phyloP scores from a whole-genome alignment of 2,329 filamentous ascomycete species.

The Aspergillus hortae region DNA sequence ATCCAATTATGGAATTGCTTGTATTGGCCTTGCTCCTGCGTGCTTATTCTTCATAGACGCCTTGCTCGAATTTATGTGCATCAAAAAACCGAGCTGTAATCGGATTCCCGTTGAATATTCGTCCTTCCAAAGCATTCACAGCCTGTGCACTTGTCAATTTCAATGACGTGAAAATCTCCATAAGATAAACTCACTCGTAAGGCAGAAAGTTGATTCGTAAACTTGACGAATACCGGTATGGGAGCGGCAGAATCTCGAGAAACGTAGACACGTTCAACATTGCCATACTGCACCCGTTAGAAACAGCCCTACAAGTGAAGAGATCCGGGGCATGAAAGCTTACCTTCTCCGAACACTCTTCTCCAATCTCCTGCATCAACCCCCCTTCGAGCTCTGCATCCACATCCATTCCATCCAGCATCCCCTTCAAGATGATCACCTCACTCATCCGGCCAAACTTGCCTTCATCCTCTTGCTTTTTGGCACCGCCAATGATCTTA shows the following conservation, averaged over 20 bases:
- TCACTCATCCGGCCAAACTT: conserved; percentile 72
- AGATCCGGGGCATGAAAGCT: conserved; percentile 8
- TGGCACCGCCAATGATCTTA: conserved; percentile 76
- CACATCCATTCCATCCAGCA: conserved; percentile 82
- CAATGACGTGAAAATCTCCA: background rate
- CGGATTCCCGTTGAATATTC: conserved; percentile 81
- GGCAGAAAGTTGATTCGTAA: conserved; percentile 79
- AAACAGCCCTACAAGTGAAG: background rate
- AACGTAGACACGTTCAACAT: conserved; percentile 75
- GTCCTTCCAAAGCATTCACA: conserved; percentile 82
- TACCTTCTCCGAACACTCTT: conserved; percentile 82
- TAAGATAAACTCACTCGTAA: conserved; percentile 62
- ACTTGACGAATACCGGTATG: conserved; percentile 84
- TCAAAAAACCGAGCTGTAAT: conserved; percentile 83
- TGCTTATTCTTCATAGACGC: conserved; percentile 46
- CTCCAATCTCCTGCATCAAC: conserved; percentile 90
- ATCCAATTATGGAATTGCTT: background rate
- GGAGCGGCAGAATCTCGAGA: conserved; percentile 54
- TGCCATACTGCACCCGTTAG: conserved; percentile 63
- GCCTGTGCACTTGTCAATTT: conserved; percentile 52
- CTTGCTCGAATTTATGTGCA: conserved; percentile 73
- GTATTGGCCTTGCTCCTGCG: background rate
- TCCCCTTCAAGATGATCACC: conserved; percentile 77
- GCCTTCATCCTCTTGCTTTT: conserved; percentile 49
- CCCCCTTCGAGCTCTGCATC: conserved; percentile 68